Evolutionary conservation across 2,329 filamentous ascomycete genomes (phyloP).

Genomic region (Phaeosphaeriaceae sp.): DNA sequence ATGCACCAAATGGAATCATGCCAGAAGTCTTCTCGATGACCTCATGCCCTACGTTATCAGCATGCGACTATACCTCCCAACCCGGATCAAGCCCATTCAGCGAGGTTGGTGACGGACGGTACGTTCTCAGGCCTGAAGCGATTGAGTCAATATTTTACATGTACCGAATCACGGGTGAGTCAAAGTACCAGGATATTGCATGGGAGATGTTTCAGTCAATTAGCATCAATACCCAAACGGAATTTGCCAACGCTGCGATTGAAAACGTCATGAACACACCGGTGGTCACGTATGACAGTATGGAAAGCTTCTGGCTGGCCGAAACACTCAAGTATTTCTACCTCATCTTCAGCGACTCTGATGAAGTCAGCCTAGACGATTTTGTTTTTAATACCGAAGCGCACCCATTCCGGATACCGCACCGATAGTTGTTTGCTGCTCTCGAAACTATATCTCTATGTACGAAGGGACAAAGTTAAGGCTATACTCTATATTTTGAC

Average conservation of each 20-base stretch:
- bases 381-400: slow-evolving; percentile 56
- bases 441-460: no score
- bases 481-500: no score
- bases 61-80: slow-evolving; percentile 48
- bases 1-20: slow-evolving; percentile 64
- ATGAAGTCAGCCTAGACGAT: slow-evolving; percentile 52
- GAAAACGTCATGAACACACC: slow-evolving; percentile 51
- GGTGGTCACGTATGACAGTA: slow-evolving; percentile 37
- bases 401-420: slow-evolving; percentile 50
- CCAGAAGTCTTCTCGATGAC: slow-evolving; percentile 60
- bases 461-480: no score
- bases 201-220: slow-evolving; percentile 58
- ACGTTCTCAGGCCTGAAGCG: slow-evolving; percentile 61
- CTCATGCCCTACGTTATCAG: slow-evolving; percentile 49
- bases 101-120: slow-evolving; percentile 50
- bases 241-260: slow-evolving; percentile 54
- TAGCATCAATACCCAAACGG: slow-evolving; percentile 48
- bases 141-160: slow-evolving; percentile 66
- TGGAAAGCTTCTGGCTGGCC: slow-evolving; percentile 60
- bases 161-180: slow-evolving; percentile 64
- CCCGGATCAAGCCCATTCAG: slow-evolving; percentile 49
- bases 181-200: slow-evolving; percentile 51
- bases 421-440: not conserved
- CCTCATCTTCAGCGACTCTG: slow-evolving; percentile 53
- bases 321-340: slow-evolving; percentile 60